These are phyloP conservation scores for Chlamydomonas reinhardtii DNA, from an alignment of 163 green algal species.

Conservation along the genomic window DNA sequence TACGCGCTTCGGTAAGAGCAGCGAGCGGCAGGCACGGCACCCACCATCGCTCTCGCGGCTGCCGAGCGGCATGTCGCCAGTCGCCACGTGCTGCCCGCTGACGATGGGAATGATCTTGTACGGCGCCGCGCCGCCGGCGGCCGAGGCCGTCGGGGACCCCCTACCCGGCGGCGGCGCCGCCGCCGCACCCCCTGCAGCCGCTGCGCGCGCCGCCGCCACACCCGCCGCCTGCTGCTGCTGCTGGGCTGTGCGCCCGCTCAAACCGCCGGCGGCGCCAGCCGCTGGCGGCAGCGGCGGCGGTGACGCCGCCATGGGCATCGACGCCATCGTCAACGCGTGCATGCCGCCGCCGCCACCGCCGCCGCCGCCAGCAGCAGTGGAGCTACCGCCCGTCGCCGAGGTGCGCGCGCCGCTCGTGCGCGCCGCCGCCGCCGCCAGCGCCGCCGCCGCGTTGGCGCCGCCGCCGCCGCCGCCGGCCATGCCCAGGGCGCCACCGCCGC, in stretches of 20 bases:
- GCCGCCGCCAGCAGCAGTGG: too few species aligned
- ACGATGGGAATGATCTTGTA: conserved; percentile 44
- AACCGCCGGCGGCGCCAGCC: too few species aligned
- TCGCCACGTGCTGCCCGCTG: background rate
- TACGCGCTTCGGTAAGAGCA: too few species aligned
- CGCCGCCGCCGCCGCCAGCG: too few species aligned
- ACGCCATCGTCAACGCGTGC: too few species aligned
- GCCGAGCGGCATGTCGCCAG: background rate
- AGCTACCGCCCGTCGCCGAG: too few species aligned
- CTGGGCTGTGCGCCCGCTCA: background rate
- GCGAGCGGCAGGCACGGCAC: too few species aligned
- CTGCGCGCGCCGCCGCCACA: background rate
- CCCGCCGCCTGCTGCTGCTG: background rate
- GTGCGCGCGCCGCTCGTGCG: too few species aligned
- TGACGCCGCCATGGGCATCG: background rate
- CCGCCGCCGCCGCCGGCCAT: background rate
- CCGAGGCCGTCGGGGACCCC: background rate
- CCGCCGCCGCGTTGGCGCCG: too few species aligned
- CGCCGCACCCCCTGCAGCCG: background rate
- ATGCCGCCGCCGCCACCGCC: too few species aligned
- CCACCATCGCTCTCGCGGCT: conserved; percentile 21
- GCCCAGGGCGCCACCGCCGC: too few species aligned
- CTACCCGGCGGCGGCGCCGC: background rate
- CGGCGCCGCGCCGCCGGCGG: background rate
- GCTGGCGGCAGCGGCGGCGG: too few species aligned